Evolutionary conservation across 805 yeast genomes (phyloP), one percentile per base, ranked within the genome.

Genomic region (Candida koratica): DNA sequence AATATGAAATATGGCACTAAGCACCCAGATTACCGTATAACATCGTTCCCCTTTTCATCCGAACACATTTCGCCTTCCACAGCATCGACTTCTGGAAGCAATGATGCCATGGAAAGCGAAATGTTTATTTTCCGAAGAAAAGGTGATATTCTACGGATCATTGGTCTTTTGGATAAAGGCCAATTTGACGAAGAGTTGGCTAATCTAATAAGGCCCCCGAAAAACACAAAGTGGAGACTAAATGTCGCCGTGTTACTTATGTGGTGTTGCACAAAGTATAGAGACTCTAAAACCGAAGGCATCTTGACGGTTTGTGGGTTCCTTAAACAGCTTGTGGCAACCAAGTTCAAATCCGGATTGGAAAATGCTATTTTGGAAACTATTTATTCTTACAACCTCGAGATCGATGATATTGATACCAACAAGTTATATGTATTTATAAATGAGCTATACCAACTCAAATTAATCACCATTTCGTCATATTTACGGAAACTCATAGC

Each of bases 401-500:
- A 39, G 45, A 10, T 30, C 4, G n/a, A 11, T 9, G 26, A 34
- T n/a, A 56, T 57, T 3, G 45, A 51, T n/a, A 38, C 61, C 10
- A 45, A 49, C 20, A 47, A 43, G 28, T 55, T 74, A 19, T 62
- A 69, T 43, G 64, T 70, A n/a, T 55, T 79, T 20, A 64, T 81
- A 12, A 66, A 69, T 36, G 80, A 75, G 52, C 55, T 80, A 3
- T 67, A 69, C 32, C 71, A 68, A 27, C 46, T 68, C 36, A 71
- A 71, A 30, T 55, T 82, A 16, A 67, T 83, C 16, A 58, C 75
- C 2, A 64, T 79, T 11, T 77, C 83, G 1, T 71, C 83, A 1
- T 90, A 90, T 50, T 67, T 89, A 39, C 66, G 97, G 49, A 77
- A 80, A 46, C 62, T 89, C 24, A 88, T 90, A 29, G 86, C 96